Percentiles rank a stretch among this genome's conserved stretches.
phyloP scores from a whole-genome alignment of 2,329 filamentous ascomycete genomes.

The Exophiala phaeomuriformis region DNA sequence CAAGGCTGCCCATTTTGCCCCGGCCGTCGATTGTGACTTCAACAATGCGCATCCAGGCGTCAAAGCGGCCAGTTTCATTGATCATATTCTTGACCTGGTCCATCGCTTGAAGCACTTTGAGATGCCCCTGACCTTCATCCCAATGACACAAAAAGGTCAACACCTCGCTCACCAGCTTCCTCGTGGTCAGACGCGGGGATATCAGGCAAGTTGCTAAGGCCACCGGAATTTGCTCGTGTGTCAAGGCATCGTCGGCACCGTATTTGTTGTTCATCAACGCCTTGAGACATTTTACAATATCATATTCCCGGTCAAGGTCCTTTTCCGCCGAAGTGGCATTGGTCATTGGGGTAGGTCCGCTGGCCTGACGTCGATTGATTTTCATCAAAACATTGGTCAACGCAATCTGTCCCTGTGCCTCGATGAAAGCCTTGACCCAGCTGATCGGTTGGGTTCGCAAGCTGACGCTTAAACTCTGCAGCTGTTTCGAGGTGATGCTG shows the following conservation, averaged over 20 bases:
- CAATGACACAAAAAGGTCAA: slow-evolving; percentile 94
- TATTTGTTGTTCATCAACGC: slow-evolving; percentile 99
- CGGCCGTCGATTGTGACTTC: slow-evolving; percentile 95
- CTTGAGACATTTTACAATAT: slow-evolving; percentile 96
- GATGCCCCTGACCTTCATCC: slow-evolving; percentile 78
- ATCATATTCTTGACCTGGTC: slow-evolving; percentile 83
- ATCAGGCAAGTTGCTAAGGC: slow-evolving; percentile 80
- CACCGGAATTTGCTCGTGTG: slow-evolving; percentile 82
- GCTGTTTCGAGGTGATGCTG: slow-evolving; percentile 79
- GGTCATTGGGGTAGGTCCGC: slow-evolving; percentile 60
- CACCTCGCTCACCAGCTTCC: slow-evolving; percentile 93
- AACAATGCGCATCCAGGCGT: slow-evolving; percentile 97
- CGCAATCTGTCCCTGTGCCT: slow-evolving; percentile 93
- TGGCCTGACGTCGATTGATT: slow-evolving; percentile 78
- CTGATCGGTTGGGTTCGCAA: slow-evolving; percentile 92
- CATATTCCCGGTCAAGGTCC: slow-evolving; percentile 85
- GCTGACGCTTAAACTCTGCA: slow-evolving; percentile 90
- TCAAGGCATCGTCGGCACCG: slow-evolving; percentile 88
- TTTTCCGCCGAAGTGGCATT: slow-evolving; percentile 58
- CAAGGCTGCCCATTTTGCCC: slow-evolving; percentile 97
- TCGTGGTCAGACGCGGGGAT: slow-evolving; percentile 79
- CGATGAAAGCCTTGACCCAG: slow-evolving; percentile 94
- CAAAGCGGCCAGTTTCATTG: slow-evolving; percentile 89
- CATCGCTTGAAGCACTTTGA: slow-evolving; percentile 88
- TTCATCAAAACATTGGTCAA: slow-evolving; percentile 89